Evolutionary conservation across 2,329 filamentous ascomycete genomes (phyloP).

Genomic region (Aspergillus floridensis): DNA sequence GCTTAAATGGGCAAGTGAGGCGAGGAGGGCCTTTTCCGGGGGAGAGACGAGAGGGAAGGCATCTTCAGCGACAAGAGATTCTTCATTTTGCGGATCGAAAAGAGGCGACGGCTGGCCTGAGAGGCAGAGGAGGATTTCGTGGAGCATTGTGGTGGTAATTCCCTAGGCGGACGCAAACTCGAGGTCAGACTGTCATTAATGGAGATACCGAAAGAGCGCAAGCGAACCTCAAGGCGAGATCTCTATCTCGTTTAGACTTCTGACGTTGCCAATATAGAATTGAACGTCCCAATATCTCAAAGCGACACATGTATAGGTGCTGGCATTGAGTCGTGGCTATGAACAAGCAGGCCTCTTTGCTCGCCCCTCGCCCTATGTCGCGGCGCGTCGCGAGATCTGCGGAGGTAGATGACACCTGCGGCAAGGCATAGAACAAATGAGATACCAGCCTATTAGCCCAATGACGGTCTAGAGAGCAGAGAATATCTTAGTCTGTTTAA

Average conservation of each 20-base stretch:
- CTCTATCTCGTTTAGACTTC: constrained; percentile 24
- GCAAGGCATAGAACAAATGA: not conserved
- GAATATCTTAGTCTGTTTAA: not conserved
- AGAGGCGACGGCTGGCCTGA: constrained; percentile 90
- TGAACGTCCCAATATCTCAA: constrained; percentile 44
- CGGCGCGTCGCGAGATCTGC: constrained; percentile 11
- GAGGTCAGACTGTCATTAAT: constrained; percentile 6
- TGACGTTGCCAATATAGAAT: constrained; percentile 43
- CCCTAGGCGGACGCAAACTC: constrained; percentile 13
- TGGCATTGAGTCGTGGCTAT: constrained; percentile 5
- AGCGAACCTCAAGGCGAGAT: constrained; percentile 26
- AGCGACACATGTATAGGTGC: constrained; percentile 44
- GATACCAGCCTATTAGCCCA: not conserved
- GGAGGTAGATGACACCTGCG: not conserved
- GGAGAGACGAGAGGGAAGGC: constrained; percentile 61
- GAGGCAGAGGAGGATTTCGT: constrained; percentile 95
- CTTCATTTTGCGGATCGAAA: constrained; percentile 58
- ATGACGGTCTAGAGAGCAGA: not conserved
- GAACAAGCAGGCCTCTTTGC: not conserved
- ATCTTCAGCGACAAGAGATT: constrained; percentile 50
- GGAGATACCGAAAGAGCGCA: not conserved
- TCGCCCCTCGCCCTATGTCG: not conserved
- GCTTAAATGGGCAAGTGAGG: constrained; percentile 72
- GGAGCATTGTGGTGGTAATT: constrained; percentile 67
- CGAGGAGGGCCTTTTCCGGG: constrained; percentile 77